Conservation (phyloP, 2,329 filamentous ascomycete genomes). For the Cucurbitaria berberidis region DNA sequence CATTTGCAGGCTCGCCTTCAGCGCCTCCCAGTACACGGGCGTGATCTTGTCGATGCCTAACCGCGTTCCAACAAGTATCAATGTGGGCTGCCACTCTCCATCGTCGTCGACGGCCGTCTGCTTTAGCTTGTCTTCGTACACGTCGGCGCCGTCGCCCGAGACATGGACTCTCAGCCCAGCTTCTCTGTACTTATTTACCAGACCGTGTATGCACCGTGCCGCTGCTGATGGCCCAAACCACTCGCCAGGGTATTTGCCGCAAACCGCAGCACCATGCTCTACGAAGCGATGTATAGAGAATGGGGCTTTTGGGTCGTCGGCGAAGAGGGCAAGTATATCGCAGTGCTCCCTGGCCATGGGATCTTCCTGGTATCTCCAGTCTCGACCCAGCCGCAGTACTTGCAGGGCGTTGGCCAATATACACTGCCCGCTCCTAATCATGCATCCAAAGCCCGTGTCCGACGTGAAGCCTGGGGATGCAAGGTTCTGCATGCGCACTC, state of each 20-base stretch:
- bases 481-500: conserved; percentile 83
- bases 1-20: conserved; percentile 83
- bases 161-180: conserved; percentile 80
- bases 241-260: conserved; percentile 93
- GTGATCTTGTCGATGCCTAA: conserved; percentile 95
- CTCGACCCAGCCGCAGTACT: conserved; percentile 77
- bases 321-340: conserved; percentile 78
- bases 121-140: conserved; percentile 90
- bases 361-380: conserved; percentile 73
- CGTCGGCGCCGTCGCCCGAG: conserved; percentile 86
- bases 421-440: conserved; percentile 96
- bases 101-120: conserved; percentile 73
- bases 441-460: conserved; percentile 97
- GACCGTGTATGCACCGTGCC: conserved; percentile 86
- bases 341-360: conserved; percentile 64
- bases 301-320: conserved; percentile 82
- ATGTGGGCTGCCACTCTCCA: conserved; percentile 75
- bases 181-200: conserved; percentile 70
- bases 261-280: conserved; percentile 80
- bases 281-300: conserved; percentile 98
- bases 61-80: conserved; percentile 87
- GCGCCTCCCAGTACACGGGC: conserved; percentile 91
- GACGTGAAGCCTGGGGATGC: conserved; percentile 86
- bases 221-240: conserved; percentile 99
- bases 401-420: conserved; percentile 85